Conservation (phyloP, 2,329 filamentous ascomycete species). For the Fusarium acutatum region DNA sequence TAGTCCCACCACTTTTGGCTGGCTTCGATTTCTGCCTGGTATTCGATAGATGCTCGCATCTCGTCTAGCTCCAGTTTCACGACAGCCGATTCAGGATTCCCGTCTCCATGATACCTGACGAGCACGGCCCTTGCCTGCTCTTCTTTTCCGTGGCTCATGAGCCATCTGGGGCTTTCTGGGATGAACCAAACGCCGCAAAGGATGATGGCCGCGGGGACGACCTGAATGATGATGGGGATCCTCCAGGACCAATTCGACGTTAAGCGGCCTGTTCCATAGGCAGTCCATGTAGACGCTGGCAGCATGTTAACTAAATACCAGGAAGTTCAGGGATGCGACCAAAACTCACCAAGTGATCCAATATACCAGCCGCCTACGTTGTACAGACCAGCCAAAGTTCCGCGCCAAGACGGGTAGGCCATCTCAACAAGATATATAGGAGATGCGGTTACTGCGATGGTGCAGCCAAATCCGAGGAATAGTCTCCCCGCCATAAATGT, state of each 20-base stretch:
- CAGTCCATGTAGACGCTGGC: not conserved
- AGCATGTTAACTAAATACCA: not conserved
- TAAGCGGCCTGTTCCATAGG: not conserved
- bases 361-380: constrained; percentile 1
- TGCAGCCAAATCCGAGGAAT: not conserved
- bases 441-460: not conserved
- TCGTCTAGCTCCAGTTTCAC: not conserved
- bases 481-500: not conserved
- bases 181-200: not conserved
- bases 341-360: not conserved
- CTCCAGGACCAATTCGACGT: not conserved
- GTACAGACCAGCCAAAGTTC: not conserved
- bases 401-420: not conserved
- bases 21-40: not conserved
- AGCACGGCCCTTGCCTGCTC: not conserved
- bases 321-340: fast-evolving
- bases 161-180: not conserved
- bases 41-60: not conserved
- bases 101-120: not conserved
- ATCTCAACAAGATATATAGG: not conserved
- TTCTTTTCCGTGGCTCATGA: not conserved
- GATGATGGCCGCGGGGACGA: not conserved
- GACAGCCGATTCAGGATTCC: not conserved
- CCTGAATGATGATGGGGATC: not conserved
- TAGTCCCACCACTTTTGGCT: constrained; percentile 7